Percentiles rank a stretch among this genome's conserved stretches.
phyloP scores from a whole-genome alignment of 768 basidiomycete genomes.

The Nidularia sp. region DNA sequence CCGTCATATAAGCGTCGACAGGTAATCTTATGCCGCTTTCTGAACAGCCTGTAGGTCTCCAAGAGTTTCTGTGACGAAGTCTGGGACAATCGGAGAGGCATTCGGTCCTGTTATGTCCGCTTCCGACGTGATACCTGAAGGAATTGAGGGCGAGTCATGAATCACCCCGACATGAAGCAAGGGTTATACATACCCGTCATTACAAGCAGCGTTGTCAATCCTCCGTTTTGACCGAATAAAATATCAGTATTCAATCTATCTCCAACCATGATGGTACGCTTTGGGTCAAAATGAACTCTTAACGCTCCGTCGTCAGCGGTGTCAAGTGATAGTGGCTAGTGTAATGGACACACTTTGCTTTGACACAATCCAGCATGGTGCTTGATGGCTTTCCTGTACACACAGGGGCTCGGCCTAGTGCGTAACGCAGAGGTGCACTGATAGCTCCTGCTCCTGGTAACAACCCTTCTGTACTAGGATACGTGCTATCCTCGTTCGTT shows the following conservation, averaged over 20 bases:
- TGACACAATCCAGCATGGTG: conserved; percentile 92
- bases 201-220: conserved; percentile 84
- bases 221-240: conserved; percentile 84
- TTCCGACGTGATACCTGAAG: conserved; percentile 71
- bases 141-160: conserved; percentile 2
- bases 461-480: conserved; percentile 65
- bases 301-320: conserved; percentile 7
- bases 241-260: conserved; percentile 97
- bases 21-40: conserved; percentile 5
- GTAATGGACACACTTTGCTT: conserved; percentile 39
- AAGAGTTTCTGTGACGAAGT: conserved; percentile 76
- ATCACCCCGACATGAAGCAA: background rate
- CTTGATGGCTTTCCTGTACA: conserved; percentile 88
- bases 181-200: conserved; percentile 64
- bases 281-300: conserved; percentile 84
- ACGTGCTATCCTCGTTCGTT: conserved; percentile 93
- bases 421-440: conserved; percentile 76
- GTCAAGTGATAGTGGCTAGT: conserved; percentile 3
- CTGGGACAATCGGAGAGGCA: conserved; percentile 70
- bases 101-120: conserved; percentile 69
- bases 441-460: conserved; percentile 86
- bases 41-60: conserved; percentile 64
- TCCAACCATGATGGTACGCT: conserved; percentile 90
- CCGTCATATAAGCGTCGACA: background rate
- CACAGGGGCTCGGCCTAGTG: conserved; percentile 66